Conservation (phyloP, 1,139 yeast genomes). For the Yamadazyma sp. region DNA sequence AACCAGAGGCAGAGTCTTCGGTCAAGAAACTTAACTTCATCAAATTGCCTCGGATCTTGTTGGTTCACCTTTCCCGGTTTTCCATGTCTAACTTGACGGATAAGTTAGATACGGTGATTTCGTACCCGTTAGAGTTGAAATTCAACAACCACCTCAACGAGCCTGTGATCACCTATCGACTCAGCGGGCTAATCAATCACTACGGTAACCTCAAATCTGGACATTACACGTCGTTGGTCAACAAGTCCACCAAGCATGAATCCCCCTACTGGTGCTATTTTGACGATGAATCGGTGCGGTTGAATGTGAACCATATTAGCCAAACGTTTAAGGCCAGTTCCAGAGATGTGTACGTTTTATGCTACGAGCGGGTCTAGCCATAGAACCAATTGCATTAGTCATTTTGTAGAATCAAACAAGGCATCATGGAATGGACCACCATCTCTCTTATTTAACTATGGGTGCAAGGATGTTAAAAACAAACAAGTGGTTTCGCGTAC, state of each 20-base stretch:
- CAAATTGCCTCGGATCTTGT: conserved; percentile 60
- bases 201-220: conserved; percentile 72
- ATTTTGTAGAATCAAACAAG: not conserved
- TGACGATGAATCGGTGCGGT: conserved; percentile 65
- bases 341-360: conserved; percentile 70
- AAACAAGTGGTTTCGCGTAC: not conserved
- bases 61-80: conserved; percentile 65
- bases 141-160: conserved; percentile 42
- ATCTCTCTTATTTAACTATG: not conserved
- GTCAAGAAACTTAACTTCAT: conserved; percentile 61
- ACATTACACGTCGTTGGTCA: conserved; percentile 68
- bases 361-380: conserved; percentile 52
- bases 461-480: not conserved
- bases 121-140: conserved; percentile 50
- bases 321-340: conserved; percentile 44
- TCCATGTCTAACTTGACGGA: conserved; percentile 55
- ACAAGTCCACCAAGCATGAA: conserved; percentile 43
- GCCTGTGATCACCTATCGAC: conserved; percentile 47
- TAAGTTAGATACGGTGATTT: conserved; percentile 53
- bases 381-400: not conserved
- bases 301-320: conserved; percentile 48
- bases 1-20: conserved; percentile 24
- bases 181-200: conserved; percentile 67
- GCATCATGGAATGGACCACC: not conserved
- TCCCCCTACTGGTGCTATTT: conserved; percentile 59